A percentile compares a stretch with the other conserved stretches of the same genome.
Evolutionary conservation across 192 early-diverging fungal genomes (phyloP).

Genomic region (Linnemannia exigua): DNA sequence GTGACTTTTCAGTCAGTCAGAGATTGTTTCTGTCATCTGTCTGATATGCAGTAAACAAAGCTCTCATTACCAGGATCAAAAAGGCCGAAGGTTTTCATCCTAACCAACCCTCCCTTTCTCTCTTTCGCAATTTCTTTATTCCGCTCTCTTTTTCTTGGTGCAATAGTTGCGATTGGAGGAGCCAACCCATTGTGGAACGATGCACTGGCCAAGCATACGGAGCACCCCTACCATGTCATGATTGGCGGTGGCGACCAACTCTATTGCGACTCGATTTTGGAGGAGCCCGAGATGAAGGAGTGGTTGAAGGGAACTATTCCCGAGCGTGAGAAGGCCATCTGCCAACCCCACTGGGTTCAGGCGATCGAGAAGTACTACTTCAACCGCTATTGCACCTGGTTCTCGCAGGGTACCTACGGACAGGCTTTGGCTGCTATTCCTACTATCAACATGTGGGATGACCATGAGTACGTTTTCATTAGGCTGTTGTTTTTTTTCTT

Average conservation of each 20-base stretch:
- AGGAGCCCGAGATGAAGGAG: constrained; percentile 68
- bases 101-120: constrained; percentile 38
- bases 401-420: constrained; percentile 46
- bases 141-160: constrained; percentile 30
- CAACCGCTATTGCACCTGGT: constrained; percentile 51
- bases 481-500: background rate
- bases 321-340: constrained; percentile 45
- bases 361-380: constrained; percentile 51
- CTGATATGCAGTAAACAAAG: background rate
- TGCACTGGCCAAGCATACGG: constrained; percentile 69
- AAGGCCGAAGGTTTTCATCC: background rate
- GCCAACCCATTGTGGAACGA: constrained; percentile 77
- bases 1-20: background rate
- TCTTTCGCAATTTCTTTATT: constrained; percentile 1
- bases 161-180: constrained; percentile 58
- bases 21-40: constrained; percentile 1
- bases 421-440: constrained; percentile 81
- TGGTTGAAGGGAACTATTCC: constrained; percentile 62
- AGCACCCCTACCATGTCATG: constrained; percentile 76
- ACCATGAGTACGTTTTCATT: constrained; percentile 72
- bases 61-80: background rate
- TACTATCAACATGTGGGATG: constrained; percentile 84
- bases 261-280: constrained; percentile 73
- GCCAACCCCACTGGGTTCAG: constrained; percentile 22
- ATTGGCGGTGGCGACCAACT: constrained; percentile 84